Conservation (phyloP, 1,139 yeast genomes). For the Suhomyces wounanorum region DNA sequence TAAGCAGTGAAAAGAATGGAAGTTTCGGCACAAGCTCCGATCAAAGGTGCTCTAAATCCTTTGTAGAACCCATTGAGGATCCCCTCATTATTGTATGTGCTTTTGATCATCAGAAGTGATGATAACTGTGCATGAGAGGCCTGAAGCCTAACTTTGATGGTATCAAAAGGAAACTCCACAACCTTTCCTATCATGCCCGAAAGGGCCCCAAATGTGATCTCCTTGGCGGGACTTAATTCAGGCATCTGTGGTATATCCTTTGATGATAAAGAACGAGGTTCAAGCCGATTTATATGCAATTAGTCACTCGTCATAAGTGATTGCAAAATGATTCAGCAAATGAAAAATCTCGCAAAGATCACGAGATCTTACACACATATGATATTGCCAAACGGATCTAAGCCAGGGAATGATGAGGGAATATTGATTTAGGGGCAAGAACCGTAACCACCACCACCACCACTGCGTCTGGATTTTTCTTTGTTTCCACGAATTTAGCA, state of each 20-base stretch:
- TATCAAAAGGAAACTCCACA: conserved; percentile 90
- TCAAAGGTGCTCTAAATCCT: conserved; percentile 77
- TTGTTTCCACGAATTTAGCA: background rate
- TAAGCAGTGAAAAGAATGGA: conserved; percentile 71
- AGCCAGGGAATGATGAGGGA: background rate
- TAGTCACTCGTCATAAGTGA: conserved; percentile 1
- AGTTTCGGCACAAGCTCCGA: conserved; percentile 87
- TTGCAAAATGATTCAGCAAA: conserved; percentile 3
- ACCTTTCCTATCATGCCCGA: conserved; percentile 85
- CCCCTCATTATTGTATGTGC: conserved; percentile 70
- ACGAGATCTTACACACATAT: background rate
- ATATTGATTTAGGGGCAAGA: background rate
- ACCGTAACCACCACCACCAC: background rate
- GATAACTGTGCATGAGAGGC: conserved; percentile 54
- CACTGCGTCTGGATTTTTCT: background rate
- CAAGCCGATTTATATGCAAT: background rate
- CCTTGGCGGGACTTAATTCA: conserved; percentile 32
- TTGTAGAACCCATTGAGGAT: conserved; percentile 48
- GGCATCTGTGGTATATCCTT: conserved; percentile 2
- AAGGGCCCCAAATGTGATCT: conserved; percentile 49
- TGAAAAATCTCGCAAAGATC: conserved; percentile 10
- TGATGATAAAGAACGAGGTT: background rate
- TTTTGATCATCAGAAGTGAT: conserved; percentile 60
- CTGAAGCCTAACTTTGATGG: conserved; percentile 86
- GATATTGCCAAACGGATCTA: background rate